Evolutionary conservation across 192 early-diverging fungal species (phyloP).

Genomic region (Umbelopsis vinacea): DNA sequence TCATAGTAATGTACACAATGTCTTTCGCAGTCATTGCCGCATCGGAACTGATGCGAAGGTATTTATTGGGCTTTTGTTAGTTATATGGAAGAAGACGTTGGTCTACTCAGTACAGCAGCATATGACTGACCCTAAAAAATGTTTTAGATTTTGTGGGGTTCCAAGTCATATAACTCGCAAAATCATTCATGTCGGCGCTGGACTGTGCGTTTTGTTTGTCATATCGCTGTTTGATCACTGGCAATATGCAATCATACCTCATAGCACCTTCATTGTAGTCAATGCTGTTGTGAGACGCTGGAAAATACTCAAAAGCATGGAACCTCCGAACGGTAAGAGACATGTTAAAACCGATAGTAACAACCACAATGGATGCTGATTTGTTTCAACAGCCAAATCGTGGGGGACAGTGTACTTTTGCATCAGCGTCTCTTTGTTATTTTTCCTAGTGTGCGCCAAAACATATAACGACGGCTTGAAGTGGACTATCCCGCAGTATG

Average conservation of each 20-base stretch:
- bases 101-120: no score
- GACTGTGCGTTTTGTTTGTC: constrained; percentile 16
- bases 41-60: constrained; percentile 1
- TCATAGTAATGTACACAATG: neutral
- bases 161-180: constrained; percentile 26
- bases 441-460: neutral
- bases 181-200: constrained; percentile 30
- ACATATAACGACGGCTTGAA: constrained; percentile 19
- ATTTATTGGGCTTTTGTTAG: neutral
- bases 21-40: neutral
- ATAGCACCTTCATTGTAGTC: constrained; percentile 4
- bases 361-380: neutral
- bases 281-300: constrained; percentile 5
- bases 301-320: constrained; percentile 27
- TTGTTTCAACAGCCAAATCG: constrained; percentile 17
- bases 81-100: no score
- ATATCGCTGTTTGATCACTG: constrained; percentile 36
- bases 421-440: constrained; percentile 25
- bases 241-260: constrained; percentile 29
- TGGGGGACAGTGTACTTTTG: constrained; percentile 36
- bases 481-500: constrained; percentile 3
- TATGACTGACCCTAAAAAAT: neutral
- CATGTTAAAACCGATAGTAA: neutral
- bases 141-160: constrained; percentile 1
- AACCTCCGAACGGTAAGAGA: constrained; percentile 16